A percentile compares a stretch with the other conserved stretches of the same genome.
These are phyloP conservation scores for Hanseniaspora pseudoguilliermondii DNA, from an alignment of 805 yeast species.

Conservation along the genomic window DNA sequence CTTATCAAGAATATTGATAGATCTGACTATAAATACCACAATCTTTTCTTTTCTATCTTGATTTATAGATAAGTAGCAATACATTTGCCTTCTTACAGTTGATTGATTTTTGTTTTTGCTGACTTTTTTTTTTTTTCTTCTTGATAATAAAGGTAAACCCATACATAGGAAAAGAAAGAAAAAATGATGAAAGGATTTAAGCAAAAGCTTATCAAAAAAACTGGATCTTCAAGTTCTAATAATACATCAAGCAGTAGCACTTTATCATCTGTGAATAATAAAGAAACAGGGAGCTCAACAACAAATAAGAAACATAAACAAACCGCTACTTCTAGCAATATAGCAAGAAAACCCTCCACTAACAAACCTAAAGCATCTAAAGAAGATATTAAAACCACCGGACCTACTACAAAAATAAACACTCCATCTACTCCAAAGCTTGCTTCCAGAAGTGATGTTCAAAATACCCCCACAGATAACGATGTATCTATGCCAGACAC, in stretches of 20 bases:
- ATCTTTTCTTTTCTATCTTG: neutral
- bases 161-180: constrained; percentile 1
- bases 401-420: neutral
- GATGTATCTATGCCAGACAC: constrained; percentile 15
- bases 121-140: too few relatives aligned
- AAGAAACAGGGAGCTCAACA: neutral
- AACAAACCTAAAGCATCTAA: neutral
- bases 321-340: neutral
- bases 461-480: constrained; percentile 13
- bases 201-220: constrained; percentile 35
- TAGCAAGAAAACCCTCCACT: neutral
- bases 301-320: neutral
- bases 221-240: constrained; percentile 15
- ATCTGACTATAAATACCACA: neutral
- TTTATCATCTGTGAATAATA: neutral
- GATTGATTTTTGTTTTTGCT: neutral
- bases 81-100: too few relatives aligned
- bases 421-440: neutral
- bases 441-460: neutral
- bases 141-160: too few relatives aligned
- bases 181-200: constrained; percentile 67
- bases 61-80: too few relatives aligned
- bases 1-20: neutral
- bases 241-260: neutral
- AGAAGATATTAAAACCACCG: neutral